Base-by-base conservation (phyloP, 495 filamentous ascomycete genomes). In the Penicillium salamii region DNA sequence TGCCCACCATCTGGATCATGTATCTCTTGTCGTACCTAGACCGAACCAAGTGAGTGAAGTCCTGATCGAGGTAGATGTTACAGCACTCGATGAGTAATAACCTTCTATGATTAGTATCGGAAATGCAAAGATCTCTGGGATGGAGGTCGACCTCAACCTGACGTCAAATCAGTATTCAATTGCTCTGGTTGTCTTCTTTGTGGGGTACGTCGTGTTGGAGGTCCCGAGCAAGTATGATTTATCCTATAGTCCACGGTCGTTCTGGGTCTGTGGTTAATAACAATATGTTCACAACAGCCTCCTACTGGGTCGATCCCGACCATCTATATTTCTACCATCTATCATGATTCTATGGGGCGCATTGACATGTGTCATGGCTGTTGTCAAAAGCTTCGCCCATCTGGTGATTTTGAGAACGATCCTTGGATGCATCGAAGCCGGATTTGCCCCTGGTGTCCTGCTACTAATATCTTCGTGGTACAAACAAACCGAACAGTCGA, bases 401-500 rank as follows among this genome's bases (percentile, higher is more conserved):
- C 62, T 81, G 6, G 51, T 77, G 15, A 68, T 65, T 17, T 66
- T 75, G 21, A 55, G 60, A 20, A 32, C 53, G 6, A 38, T 63
- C 11, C 51, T 76, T 23, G 73, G 73, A 19, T 61, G 69, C 14
- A 58, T 74, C 12, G 71, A 75, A 52, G 68, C 71, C 9, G 70
- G 71, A 0, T 77, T 75, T 44, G 63, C 67, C 7, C 74, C 69
- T 5, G 76, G 69, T 35, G 64, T 78, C 6, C 48, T 78, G 14
- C 70, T 75, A 18, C 54, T 78, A 18, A 62, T 80, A 13, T 75
- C 74, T 8, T 74, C 65, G 2, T 81, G 76, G 76, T 80, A 79
- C 55, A 73, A 74, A 51, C 61, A 65, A 29, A 71, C 67, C n/a
- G 75, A 81, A 55, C 71, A 77, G 38, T 76, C 73, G 7, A 75